phyloP scores from a whole-genome alignment of 73 alveolate species.

The Paramecium pentaurelia region DNA sequence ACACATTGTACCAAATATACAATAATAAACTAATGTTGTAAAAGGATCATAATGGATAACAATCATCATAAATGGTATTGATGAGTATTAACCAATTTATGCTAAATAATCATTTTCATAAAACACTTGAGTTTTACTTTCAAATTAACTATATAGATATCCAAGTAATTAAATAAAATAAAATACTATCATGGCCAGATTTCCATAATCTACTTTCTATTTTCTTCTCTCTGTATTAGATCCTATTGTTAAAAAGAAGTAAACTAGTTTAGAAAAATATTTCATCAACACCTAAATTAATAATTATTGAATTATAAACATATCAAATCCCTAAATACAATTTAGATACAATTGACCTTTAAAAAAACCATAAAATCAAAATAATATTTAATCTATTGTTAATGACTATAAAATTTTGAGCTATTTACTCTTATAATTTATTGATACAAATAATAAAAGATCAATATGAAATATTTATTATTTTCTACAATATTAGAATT shows the following conservation, averaged over 20 bases:
- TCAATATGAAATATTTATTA: no score
- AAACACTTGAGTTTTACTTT: not conserved
- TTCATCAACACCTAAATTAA: not conserved
- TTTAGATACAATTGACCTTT: not conserved
- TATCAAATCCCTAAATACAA: not conserved
- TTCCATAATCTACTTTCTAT: not conserved
- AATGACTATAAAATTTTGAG: no score
- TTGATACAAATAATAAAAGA: no score
- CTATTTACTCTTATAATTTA: no score
- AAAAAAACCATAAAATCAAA: not conserved
- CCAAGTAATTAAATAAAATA: conserved; percentile 9
- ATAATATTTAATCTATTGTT: not conserved
- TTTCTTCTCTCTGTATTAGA: not conserved
- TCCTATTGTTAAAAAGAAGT: not conserved
- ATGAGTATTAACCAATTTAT: not conserved
- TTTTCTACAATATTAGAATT: no score
- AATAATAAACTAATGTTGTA: not conserved
- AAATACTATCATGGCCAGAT: not conserved
- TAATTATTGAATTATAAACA: not conserved
- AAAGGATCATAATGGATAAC: not conserved
- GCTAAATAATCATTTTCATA: conserved; percentile 5
- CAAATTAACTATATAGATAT: not conserved
- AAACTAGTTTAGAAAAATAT: not conserved
- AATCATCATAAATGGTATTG: not conserved
- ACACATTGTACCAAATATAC: not conserved